These are phyloP conservation scores for Rhizophagus prolifer DNA, from an alignment of 192 early-diverging fungal species.

Conservation along the genomic window DNA sequence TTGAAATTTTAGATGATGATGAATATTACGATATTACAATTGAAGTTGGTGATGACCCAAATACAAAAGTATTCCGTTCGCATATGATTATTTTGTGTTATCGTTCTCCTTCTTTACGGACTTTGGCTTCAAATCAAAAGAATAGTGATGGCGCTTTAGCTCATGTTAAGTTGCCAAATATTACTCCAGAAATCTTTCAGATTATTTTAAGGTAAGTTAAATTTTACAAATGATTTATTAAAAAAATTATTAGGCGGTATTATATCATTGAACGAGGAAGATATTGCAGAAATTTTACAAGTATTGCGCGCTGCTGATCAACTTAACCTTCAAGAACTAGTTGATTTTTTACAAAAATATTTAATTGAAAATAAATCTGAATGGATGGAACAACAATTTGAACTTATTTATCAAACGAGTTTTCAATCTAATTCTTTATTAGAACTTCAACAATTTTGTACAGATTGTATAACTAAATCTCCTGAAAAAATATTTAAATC, in stretches of 20 bases:
- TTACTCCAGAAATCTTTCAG: not conserved
- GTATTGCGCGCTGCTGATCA: not conserved
- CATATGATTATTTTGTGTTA: constrained; percentile 3
- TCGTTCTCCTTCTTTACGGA: not conserved
- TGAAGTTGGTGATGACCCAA: constrained; percentile 10
- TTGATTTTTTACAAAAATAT: constrained; percentile 5
- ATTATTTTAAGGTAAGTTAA: not conserved
- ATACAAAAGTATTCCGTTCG: not conserved
- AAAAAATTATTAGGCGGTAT: not conserved
- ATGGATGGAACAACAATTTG: not conserved
- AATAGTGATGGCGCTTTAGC: not conserved
- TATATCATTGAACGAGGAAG: not conserved
- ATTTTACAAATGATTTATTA: not conserved
- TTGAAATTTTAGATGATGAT: not conserved
- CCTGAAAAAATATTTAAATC: constrained; percentile 4
- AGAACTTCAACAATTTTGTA: not conserved
- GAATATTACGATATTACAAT: constrained; percentile 10
- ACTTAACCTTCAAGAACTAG: constrained; percentile 5
- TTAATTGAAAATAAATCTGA: not conserved
- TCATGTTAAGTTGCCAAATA: constrained; percentile 1
- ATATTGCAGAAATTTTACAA: not conserved
- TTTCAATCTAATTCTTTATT: not conserved
- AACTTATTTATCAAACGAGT: not conserved
- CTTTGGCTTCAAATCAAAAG: not conserved
- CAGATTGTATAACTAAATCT: not conserved